phyloP scores from a whole-genome alignment of 495 filamentous ascomycete species.

The Parathielavia hyrcaniae region DNA sequence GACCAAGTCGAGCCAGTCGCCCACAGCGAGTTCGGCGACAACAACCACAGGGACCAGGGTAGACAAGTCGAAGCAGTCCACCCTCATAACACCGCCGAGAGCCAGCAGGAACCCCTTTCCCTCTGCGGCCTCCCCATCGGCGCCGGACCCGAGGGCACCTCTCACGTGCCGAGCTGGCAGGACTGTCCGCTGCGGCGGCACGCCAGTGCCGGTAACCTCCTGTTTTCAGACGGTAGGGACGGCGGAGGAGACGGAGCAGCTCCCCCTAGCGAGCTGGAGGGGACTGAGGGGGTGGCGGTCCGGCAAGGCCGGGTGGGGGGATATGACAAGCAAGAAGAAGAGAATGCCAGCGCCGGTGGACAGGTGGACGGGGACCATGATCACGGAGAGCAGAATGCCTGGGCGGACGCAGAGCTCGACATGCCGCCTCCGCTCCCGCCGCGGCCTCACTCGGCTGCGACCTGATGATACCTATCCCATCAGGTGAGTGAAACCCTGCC shows the following conservation, averaged over 20 bases:
- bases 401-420: not conserved
- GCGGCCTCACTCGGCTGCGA: conserved; percentile 8
- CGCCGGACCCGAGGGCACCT: conserved; percentile 36
- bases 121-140: conserved; percentile 37
- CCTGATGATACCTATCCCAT: not conserved
- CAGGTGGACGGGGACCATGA: not conserved
- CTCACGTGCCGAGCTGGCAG: conserved; percentile 25
- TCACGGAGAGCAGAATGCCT: not conserved
- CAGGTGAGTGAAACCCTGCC: not conserved
- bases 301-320: not conserved
- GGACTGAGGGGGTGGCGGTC: not conserved
- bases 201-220: not conserved
- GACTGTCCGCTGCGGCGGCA: conserved; percentile 17
- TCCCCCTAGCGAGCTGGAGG: not conserved
- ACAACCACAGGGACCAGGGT: not conserved
- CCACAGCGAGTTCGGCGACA: not conserved
- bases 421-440: not conserved
- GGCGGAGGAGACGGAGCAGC: not conserved
- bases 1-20: not conserved
- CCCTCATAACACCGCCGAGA: not conserved
- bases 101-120: not conserved
- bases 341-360: not conserved
- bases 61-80: not conserved
- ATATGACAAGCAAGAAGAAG: not conserved
- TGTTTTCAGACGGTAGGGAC: not conserved